These are phyloP conservation scores for Tripidium arundinaceum DNA, from an alignment of 202 grass and related monocot genomes.

Conservation along the genomic window DNA sequence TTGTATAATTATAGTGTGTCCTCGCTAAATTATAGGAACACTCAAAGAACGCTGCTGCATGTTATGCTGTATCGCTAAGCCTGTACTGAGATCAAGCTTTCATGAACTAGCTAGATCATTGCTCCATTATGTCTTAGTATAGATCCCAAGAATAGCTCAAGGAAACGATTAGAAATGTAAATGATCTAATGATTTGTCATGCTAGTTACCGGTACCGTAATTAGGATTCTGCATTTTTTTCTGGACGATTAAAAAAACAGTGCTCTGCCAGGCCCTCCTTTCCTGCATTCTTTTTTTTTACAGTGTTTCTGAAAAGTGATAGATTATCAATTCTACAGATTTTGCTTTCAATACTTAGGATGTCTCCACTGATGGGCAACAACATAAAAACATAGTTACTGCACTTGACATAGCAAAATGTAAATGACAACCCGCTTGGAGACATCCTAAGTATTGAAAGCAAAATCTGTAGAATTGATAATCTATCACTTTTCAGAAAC, in stretches of 20 bases:
- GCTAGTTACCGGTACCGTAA: not conserved
- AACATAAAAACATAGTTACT: not conserved
- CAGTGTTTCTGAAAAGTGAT: not conserved
- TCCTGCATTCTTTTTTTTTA: not conserved
- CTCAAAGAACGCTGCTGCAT: not conserved
- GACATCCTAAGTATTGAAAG: not conserved
- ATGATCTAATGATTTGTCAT: not conserved
- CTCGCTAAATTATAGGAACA: not conserved
- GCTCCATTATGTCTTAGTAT: not conserved
- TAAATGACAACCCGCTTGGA: not conserved
- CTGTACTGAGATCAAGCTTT: conserved; percentile 10
- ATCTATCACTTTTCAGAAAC: not conserved
- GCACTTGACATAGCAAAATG: not conserved
- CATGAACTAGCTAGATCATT: not conserved
- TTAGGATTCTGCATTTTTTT: not conserved
- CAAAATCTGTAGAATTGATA: not conserved
- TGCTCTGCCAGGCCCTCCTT: not conserved
- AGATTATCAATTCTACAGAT: not conserved
- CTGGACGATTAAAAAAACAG: not conserved
- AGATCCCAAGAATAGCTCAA: not conserved
- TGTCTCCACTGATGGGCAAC: not conserved
- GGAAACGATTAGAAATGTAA: not conserved
- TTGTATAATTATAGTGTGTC: conserved; percentile 5
- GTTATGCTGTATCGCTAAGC: not conserved
- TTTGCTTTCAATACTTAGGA: not conserved